Evolutionary conservation across 2,329 filamentous ascomycete genomes (phyloP).

Genomic region (Thelonectria olida): DNA sequence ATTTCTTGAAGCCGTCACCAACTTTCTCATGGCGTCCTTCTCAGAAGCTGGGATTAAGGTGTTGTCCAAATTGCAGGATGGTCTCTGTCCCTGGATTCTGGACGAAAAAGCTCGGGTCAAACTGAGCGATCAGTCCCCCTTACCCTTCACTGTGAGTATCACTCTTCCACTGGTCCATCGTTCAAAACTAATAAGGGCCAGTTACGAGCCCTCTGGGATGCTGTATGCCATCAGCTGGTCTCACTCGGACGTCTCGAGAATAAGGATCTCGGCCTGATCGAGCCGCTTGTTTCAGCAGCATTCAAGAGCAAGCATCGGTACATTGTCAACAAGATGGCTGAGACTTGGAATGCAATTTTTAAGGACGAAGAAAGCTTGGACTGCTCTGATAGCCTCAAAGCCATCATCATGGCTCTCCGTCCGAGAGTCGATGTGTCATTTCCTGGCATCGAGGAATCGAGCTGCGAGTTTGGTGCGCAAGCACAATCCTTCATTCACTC

Average conservation of each 20-base stretch:
- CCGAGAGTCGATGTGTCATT: conserved; percentile 58
- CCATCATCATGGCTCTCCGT: conserved; percentile 69
- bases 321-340: conserved; percentile 60
- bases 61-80: conserved; percentile 68
- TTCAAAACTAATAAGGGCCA: conserved; percentile 45
- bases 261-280: conserved; percentile 61
- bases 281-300: conserved; percentile 63
- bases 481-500: conserved; percentile 57
- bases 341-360: conserved; percentile 76
- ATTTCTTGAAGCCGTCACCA: conserved; percentile 63
- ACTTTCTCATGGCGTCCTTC: conserved; percentile 61
- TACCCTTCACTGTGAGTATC: conserved; percentile 57
- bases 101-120: conserved; percentile 60
- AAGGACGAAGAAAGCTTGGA: conserved; percentile 65
- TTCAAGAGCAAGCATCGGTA: conserved; percentile 66
- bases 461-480: conserved; percentile 50
- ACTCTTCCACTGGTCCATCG: neutral
- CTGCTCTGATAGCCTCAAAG: conserved; percentile 72
- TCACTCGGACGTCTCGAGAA: conserved; percentile 48
- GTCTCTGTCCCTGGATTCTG: conserved; percentile 70
- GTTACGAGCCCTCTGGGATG: conserved; percentile 61
- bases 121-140: conserved; percentile 50
- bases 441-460: conserved; percentile 53
- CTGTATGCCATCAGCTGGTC: conserved; percentile 53
- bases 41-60: conserved; percentile 61